These are phyloP conservation scores for Salvia hispanica DNA, from an alignment of 257 asterid species.

Conservation along the genomic window DNA sequence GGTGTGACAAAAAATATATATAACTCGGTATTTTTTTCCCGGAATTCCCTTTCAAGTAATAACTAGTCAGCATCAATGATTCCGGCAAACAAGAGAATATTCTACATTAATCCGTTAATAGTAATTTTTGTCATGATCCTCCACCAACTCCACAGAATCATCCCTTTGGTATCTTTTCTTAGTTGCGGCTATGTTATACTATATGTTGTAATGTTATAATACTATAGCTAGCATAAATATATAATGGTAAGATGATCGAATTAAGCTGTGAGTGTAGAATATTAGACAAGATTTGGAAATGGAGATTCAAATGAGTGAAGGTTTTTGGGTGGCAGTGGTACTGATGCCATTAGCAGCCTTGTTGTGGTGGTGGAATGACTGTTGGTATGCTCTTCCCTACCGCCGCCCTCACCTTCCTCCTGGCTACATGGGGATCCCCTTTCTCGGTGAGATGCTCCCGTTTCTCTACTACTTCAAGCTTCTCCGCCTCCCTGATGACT, in stretches of 20 bases:
- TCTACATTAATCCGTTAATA: too few relatives aligned
- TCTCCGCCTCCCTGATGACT: slow-evolving; percentile 52
- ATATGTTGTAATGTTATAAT: too few relatives aligned
- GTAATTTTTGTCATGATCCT: too few relatives aligned
- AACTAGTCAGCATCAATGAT: too few relatives aligned
- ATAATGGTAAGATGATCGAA: too few relatives aligned
- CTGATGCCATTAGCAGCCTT: slow-evolving; percentile 30
- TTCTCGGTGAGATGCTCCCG: slow-evolving; percentile 50
- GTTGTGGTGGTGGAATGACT: slow-evolving; percentile 56
- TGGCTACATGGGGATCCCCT: slow-evolving; percentile 61
- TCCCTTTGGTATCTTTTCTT: slow-evolving; percentile 3
- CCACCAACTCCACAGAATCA: slow-evolving; percentile 4
- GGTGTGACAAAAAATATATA: too few relatives aligned
- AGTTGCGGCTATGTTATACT: too few relatives aligned
- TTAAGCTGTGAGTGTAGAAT: too few relatives aligned
- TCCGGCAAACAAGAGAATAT: too few relatives aligned
- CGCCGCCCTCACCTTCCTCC: slow-evolving; percentile 48
- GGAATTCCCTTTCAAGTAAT: too few relatives aligned
- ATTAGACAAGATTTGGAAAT: background rate
- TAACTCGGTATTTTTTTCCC: too few relatives aligned
- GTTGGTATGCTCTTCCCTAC: slow-evolving; percentile 40
- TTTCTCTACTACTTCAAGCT: slow-evolving; percentile 61
- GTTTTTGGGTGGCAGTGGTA: slow-evolving; percentile 37
- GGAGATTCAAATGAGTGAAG: slow-evolving; percentile 21
- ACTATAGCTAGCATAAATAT: too few relatives aligned